Evolutionary conservation across 2,329 filamentous ascomycete genomes (phyloP), one percentile per base, ranked within the genome.

Genomic region (Clathrospora elynae): DNA sequence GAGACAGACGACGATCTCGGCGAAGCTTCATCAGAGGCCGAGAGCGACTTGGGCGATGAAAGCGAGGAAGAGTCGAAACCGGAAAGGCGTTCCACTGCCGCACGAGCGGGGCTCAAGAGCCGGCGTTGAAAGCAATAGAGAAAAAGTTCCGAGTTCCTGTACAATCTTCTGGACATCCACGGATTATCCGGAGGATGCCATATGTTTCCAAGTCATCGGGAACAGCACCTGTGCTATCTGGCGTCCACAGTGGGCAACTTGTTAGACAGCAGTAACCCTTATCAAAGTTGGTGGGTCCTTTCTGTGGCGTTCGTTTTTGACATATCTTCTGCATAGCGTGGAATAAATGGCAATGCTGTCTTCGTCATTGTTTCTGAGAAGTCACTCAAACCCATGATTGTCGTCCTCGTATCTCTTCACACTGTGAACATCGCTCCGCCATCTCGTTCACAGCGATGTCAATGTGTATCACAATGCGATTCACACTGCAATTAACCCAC

Each of bases 21-120:
- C 18, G 77, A 78, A 35, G 75, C 78, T 24, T 67, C 70, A 50
- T 72, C 71, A 1, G 73, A 74, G 39, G 71, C 74, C 11, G 71
- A 74, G 44, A 73, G 73, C 50, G 74, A 75, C 28, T 53, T 72
- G 20, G 73, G 75, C 38, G 74, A 72, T 3, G 68, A 71, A 32
- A 75, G 72, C 49, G 74, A 76, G 38, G 72, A 74, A 43, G 67
- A 69, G 31, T 43, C 61, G 19, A 67, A 60, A 46, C 64, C 62
- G 13, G 60, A 59, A 6, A 58, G 61, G 44, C 53, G 66, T 20
- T 70, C 66, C n/a, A 68, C 64, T 10, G 60, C 56, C 6, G 61
- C 59, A 23, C 63, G 64, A 24, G 55, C 64, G 16, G 64, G 61
- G 13, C 46, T 68, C 14, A 53, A 60, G 37, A 55, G 62, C 40